phyloP scores from a whole-genome alignment of 176 grass and related monocot species.

The Tillandsia leiboldiana region DNA sequence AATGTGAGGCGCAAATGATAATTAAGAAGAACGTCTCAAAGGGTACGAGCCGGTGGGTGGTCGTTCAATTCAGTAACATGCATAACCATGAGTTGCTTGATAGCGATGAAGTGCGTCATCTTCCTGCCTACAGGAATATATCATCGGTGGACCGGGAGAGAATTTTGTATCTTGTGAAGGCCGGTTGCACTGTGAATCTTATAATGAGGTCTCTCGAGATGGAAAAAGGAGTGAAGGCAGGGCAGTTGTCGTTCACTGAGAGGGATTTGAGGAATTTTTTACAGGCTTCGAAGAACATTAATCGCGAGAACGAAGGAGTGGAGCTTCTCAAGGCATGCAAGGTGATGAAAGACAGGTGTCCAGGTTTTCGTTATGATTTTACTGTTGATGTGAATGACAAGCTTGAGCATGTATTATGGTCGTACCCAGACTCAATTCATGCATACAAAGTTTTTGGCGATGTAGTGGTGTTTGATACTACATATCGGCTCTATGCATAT shows the following conservation, averaged over 20 bases:
- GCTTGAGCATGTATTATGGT: conserved; percentile 38
- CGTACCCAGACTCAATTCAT: conserved; percentile 26
- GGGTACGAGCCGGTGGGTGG: conserved; percentile 24
- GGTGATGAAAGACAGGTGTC: conserved; percentile 26
- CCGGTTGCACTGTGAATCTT: conserved; percentile 38
- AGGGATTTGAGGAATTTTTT: conserved; percentile 45
- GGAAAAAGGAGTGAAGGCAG: conserved; percentile 33
- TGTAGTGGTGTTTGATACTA: conserved; percentile 42
- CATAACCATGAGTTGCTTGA: conserved; percentile 50
- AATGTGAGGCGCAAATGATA: conserved; percentile 47
- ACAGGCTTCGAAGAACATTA: conserved; percentile 36
- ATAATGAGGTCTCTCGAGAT: conserved; percentile 34
- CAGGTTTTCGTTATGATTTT: conserved; percentile 36
- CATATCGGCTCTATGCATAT: conserved; percentile 36
- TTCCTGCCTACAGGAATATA: conserved; percentile 43
- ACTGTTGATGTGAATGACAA: conserved; percentile 23
- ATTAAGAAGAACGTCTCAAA: conserved; percentile 51
- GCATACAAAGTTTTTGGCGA: conserved; percentile 39
- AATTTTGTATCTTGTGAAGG: conserved; percentile 32
- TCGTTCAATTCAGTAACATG: conserved; percentile 41
- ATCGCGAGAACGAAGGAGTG: conserved; percentile 33
- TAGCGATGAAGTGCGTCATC: conserved; percentile 32
- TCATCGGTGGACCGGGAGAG: conserved; percentile 32
- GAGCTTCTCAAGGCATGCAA: conserved; percentile 42
- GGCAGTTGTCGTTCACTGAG: conserved; percentile 38